These are phyloP conservation scores for Cryptococcus sp. DNA, from an alignment of 1,284 basidiomycete genomes.

Conservation along the genomic window DNA sequence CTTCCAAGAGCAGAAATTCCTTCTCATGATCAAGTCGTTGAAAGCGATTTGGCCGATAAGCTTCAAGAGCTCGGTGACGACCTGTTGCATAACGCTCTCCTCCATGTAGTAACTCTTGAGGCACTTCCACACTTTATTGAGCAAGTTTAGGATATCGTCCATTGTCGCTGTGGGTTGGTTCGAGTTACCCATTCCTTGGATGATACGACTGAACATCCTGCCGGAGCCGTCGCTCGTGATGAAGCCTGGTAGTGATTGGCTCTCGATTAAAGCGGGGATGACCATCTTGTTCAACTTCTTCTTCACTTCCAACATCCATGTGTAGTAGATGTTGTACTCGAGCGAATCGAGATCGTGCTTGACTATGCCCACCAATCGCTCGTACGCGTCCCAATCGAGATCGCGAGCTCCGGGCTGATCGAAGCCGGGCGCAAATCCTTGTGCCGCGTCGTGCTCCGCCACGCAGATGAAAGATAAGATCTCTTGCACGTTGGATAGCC, in stretches of 20 bases:
- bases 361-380: conserved; percentile 92
- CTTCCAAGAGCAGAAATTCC: conserved; percentile 99
- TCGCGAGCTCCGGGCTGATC: conserved; percentile 86
- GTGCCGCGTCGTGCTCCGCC: conserved; percentile 96
- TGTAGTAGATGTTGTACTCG: conserved; percentile 99
- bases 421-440: conserved; percentile 95
- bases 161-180: conserved; percentile 90
- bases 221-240: conserved; percentile 89
- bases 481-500: conserved; percentile 99
- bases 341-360: conserved; percentile 98
- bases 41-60: conserved; percentile 96
- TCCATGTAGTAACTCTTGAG: conserved; percentile 99
- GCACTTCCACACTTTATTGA: conserved; percentile 98
- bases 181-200: conserved; percentile 66
- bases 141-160: conserved; percentile 95
- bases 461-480: conserved; percentile 98
- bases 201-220: conserved; percentile 87
- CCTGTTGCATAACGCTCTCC: conserved; percentile 95
- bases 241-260: conserved; percentile 95
- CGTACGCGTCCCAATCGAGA: conserved; percentile 97
- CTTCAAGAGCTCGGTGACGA: conserved; percentile 93
- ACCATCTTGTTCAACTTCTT: conserved; percentile 97
- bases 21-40: conserved; percentile 96
- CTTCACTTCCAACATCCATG: conserved; percentile 99
- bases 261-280: conserved; percentile 95